Evolutionary conservation across 208 protist species (phyloP).

Genomic region (Leishmania aethiopica): DNA sequence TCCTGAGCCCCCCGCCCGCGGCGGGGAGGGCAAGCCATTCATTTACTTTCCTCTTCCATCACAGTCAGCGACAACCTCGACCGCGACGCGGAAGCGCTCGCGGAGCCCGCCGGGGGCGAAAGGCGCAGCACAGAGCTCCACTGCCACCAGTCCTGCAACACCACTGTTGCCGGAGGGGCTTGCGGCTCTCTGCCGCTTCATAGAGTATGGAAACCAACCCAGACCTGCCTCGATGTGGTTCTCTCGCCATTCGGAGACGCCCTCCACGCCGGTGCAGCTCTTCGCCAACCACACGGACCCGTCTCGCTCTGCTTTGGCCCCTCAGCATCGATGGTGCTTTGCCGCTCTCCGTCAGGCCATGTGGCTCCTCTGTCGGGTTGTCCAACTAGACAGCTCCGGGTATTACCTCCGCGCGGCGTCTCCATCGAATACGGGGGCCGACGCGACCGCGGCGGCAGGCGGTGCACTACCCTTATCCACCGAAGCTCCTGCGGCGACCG

Average conservation of each 20-base stretch:
- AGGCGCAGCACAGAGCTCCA: background rate
- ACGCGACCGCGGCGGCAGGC: background rate
- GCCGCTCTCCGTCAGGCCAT: slow-evolving; percentile 43
- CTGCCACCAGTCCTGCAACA: background rate
- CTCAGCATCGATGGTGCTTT: slow-evolving; percentile 21
- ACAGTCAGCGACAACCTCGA: background rate
- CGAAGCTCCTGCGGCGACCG: background rate
- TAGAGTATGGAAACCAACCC: slow-evolving; percentile 29
- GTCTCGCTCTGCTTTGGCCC: background rate
- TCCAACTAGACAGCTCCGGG: slow-evolving; percentile 40
- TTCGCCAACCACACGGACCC: background rate
- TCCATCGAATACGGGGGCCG: background rate
- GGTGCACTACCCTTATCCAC: background rate
- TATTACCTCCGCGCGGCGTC: slow-evolving; percentile 27
- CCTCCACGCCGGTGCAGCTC: slow-evolving; percentile 1
- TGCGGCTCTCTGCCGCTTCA: slow-evolving; percentile 14
- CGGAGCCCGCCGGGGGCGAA: slow-evolving; percentile 4
- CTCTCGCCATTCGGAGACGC: background rate
- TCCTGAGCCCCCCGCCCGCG: background rate
- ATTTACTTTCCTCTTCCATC: slow-evolving; percentile 21
- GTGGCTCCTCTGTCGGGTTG: slow-evolving; percentile 56
- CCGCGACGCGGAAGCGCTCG: slow-evolving; percentile 4
- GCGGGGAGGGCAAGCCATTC: slow-evolving; percentile 9
- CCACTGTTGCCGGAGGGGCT: slow-evolving; percentile 16
- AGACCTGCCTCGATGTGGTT: slow-evolving; percentile 1